These are phyloP conservation scores for Aspergillus haitiensis DNA, from an alignment of 495 filamentous ascomycete species.

Conservation along the genomic window DNA sequence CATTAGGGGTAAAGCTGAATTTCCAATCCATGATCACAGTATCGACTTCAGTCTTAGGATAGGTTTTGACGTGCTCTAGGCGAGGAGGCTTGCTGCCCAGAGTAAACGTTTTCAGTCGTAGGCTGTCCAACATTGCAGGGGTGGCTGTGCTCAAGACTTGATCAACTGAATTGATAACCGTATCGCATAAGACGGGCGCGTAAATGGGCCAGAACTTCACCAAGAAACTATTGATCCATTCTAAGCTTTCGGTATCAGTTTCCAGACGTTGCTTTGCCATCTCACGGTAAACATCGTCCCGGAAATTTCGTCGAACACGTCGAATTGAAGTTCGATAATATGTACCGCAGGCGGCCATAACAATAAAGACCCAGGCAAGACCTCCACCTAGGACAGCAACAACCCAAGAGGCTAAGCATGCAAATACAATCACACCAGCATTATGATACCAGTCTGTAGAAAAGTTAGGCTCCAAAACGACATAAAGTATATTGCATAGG, in stretches of 20 bases:
- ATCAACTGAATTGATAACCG: constrained; percentile 89
- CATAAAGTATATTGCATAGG: not conserved
- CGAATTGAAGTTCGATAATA: constrained; percentile 97
- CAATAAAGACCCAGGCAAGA: constrained; percentile 85
- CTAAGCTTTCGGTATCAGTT: constrained; percentile 87
- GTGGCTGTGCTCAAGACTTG: constrained; percentile 90
- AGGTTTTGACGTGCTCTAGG: constrained; percentile 96
- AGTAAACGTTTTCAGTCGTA: constrained; percentile 87
- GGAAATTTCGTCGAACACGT: constrained; percentile 90
- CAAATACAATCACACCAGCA: constrained; percentile 85
- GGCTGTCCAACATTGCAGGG: constrained; percentile 87
- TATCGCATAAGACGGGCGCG: constrained; percentile 86
- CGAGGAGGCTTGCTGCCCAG: constrained; percentile 93
- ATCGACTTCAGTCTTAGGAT: constrained; percentile 93
- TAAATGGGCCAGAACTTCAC: constrained; percentile 99
- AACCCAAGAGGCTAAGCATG: constrained; percentile 87
- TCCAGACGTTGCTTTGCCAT: constrained; percentile 86
- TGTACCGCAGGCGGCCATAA: constrained; percentile 88
- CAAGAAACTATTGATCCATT: constrained; percentile 99
- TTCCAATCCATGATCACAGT: constrained; percentile 99
- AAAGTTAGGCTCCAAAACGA: constrained; percentile 13
- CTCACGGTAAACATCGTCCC: constrained; percentile 92
- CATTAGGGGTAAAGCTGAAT: constrained; percentile 97
- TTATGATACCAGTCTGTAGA: constrained; percentile 94
- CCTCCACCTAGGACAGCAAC: constrained; percentile 87